Conservation (phyloP, 805 yeast species). For the Wickerhamiella allomyrinae region DNA sequence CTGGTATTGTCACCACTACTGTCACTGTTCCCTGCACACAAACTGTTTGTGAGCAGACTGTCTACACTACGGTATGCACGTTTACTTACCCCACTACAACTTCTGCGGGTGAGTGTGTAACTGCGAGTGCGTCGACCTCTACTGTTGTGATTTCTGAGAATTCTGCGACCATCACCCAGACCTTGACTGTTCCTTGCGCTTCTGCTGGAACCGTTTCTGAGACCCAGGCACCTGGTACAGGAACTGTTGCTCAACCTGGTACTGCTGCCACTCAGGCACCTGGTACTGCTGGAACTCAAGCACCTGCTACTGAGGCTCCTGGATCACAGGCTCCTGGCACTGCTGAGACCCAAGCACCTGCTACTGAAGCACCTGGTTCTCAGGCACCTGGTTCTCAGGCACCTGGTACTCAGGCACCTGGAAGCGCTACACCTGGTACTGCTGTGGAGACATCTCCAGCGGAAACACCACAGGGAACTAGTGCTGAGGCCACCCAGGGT, state of each 20-base stretch:
- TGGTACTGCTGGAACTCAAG: too few species aligned
- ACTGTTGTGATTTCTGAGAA: not conserved
- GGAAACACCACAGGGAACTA: not conserved
- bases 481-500: too few species aligned
- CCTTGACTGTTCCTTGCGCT: not conserved
- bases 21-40: conserved; percentile 11
- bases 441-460: not conserved
- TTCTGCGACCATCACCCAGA: not conserved
- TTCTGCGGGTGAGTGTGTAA: not conserved
- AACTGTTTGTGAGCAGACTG: conserved; percentile 6
- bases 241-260: too few species aligned
- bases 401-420: not conserved
- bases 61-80: not conserved
- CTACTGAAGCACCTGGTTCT: not conserved
- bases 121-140: not conserved
- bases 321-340: not conserved
- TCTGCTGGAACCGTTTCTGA: not conserved
- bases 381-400: not conserved
- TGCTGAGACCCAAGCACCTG: not conserved
- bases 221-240: not conserved
- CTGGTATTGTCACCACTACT: conserved; percentile 3
- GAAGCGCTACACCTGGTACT: not conserved
- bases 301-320: not conserved
- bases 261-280: too few species aligned
- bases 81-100: not conserved